phyloP scores from a whole-genome alignment of 2,329 filamentous ascomycete genomes.

The Arthrobotrys sphaeroides region DNA sequence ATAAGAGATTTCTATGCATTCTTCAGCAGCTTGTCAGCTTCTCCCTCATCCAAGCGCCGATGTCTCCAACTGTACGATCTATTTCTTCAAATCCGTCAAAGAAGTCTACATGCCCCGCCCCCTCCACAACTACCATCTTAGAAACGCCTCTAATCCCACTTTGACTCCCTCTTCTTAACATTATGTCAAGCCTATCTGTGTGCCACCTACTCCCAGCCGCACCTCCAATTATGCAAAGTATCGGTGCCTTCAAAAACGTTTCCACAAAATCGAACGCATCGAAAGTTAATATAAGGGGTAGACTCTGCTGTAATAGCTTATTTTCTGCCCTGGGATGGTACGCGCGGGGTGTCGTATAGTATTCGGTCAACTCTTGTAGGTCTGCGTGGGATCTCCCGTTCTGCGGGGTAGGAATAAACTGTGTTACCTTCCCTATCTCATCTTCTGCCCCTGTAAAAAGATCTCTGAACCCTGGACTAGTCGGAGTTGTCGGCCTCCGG shows the following conservation, averaged over 20 bases:
- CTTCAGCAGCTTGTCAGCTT: neutral
- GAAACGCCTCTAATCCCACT: neutral
- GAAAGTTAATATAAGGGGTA: constrained; percentile 56
- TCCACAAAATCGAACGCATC: constrained; percentile 54
- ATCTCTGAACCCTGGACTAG: neutral
- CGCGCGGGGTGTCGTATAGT: constrained; percentile 57
- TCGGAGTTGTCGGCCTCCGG: neutral
- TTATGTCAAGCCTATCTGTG: constrained; percentile 4
- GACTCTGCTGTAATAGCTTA: constrained; percentile 55
- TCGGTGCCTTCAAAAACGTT: constrained; percentile 29
- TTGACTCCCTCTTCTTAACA: neutral
- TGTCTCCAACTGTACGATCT: neutral
- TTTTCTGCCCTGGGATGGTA: constrained; percentile 55
- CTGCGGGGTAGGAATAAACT: neutral
- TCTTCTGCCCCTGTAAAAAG: neutral
- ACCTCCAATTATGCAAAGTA: constrained; percentile 27
- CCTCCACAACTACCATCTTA: neutral
- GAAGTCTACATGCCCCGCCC: neutral
- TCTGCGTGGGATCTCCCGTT: constrained; percentile 4
- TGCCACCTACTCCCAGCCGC: constrained; percentile 6
- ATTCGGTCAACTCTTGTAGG: constrained; percentile 52
- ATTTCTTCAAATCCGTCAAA: constrained; percentile 6
- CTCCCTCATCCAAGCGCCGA: neutral
- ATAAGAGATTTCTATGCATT: too few relatives aligned
- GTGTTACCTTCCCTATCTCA: neutral